phyloP scores from a whole-genome alignment of 257 asterid genomes.

The Salvia hispanica region DNA sequence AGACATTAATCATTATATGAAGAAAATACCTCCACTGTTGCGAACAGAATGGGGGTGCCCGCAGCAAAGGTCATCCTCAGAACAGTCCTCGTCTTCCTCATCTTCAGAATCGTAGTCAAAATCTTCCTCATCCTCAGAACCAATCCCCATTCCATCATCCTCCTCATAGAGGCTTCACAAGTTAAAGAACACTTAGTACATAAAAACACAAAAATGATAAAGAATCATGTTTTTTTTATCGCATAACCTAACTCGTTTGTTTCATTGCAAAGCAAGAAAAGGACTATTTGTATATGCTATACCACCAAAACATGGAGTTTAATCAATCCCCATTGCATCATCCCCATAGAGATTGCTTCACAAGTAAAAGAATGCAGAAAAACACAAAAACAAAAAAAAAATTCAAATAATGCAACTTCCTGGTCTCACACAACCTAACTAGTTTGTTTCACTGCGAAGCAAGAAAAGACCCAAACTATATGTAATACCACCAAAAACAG shows the following conservation, averaged over 20 bases:
- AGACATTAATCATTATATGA: background rate
- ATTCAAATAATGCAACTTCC: background rate
- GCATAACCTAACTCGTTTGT: too few relatives aligned
- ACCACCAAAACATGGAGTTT: too few relatives aligned
- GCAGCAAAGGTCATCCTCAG: slow-evolving; percentile 53
- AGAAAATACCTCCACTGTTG: slow-evolving; percentile 74
- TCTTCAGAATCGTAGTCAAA: slow-evolving; percentile 22
- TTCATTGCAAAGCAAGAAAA: too few relatives aligned
- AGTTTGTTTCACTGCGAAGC: background rate
- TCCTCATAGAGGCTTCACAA: slow-evolving; percentile 53
- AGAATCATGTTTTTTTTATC: too few relatives aligned
- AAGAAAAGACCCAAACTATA: background rate
- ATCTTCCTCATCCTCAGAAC: slow-evolving; percentile 56
- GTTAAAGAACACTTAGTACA: slow-evolving; percentile 45
- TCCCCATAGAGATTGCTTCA: slow-evolving; percentile 45
- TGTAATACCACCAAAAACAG: background rate
- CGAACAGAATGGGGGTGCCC: slow-evolving; percentile 51
- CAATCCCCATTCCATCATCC: slow-evolving; percentile 42
- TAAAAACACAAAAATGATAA: too few relatives aligned
- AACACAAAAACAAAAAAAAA: background rate
- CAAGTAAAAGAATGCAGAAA: slow-evolving; percentile 50
- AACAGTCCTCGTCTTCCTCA: slow-evolving; percentile 45
- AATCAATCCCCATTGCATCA: too few relatives aligned
- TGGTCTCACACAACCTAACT: slow-evolving; percentile 10
- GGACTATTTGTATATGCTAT: too few relatives aligned